Base-by-base conservation (phyloP, 1,284 basidiomycete species). In the Moniliella sp. region DNA sequence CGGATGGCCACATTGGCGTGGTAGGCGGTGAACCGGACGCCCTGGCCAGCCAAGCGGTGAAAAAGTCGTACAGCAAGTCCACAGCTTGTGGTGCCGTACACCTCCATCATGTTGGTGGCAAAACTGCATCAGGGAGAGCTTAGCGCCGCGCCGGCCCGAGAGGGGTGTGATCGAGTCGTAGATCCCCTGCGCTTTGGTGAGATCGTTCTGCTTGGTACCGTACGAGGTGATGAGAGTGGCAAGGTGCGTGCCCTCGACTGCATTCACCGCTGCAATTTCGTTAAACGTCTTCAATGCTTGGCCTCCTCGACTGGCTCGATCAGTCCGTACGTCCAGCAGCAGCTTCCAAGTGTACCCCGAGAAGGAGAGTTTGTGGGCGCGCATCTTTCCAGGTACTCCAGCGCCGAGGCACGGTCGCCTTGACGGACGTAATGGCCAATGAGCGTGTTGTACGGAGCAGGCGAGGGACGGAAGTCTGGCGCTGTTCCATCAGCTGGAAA, bases 381-480 rank as follows among this genome's bases (percentile, higher is more conserved):
- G n/a, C n/a, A n/a, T n/a, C n/a, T n/a, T n/a, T n/a, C n/a, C n/a
- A n/a, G n/a, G 62, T 78, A 97, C 45, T 71, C 65, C 27, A 55
- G 35, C 19, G 51, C 56, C 33, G 48, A 45, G 11, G 46, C 70
- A 31, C 84, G 74, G 47, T 83, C 75, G 1, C 83, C 84, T 51
- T 78, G 78, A 40, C 78, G 74, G 30, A 79, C 76, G 64, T 82
- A 91, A 56, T 88, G 71, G 62, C 97, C 91, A 71, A 97, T 93
- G 86, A 99, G 93, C 23, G 80, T 93, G 65, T 93, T 97, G 67
- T 73, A 82, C 4, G 88, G 88, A 14, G 91, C 88, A 1, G 91
- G 75, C 4, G 84, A 70, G 5, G 86, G 75, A 63, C 69, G 76
- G 68, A 84, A 94, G 46, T 74, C 74, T 16, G 64, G 67, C 45